Conservation (phyloP, 73 alveolate genomes). For the Tetrahymena borealis region DNA sequence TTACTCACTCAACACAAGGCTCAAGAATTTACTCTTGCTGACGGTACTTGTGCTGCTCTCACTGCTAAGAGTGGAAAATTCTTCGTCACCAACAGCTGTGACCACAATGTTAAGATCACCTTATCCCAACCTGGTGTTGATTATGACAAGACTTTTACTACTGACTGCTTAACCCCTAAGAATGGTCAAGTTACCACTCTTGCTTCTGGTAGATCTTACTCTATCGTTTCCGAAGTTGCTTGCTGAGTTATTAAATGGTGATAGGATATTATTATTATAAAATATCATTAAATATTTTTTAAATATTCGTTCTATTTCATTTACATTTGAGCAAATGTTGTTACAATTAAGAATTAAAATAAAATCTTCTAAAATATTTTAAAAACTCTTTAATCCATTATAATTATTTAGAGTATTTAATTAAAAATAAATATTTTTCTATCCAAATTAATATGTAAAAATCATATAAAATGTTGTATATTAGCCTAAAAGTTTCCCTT, state of each 20-base stretch:
- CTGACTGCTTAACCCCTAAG: neutral
- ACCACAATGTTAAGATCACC: neutral
- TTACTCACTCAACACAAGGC: neutral
- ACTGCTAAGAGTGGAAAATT: neutral
- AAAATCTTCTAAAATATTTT: too few relatives aligned
- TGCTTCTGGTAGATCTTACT: neutral
- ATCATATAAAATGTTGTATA: too few relatives aligned
- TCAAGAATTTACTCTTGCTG: neutral
- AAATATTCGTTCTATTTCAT: too few relatives aligned
- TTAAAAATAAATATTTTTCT: too few relatives aligned
- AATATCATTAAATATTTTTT: too few relatives aligned
- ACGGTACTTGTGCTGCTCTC: neutral
- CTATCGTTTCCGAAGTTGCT: neutral
- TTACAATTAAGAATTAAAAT: too few relatives aligned
- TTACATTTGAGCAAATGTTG: too few relatives aligned
- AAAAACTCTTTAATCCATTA: too few relatives aligned
- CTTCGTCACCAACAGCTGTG: neutral
- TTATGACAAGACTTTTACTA: neutral
- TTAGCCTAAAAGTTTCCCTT: too few relatives aligned
- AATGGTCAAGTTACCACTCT: neutral
- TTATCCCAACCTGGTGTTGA: neutral
- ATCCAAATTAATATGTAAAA: too few relatives aligned
- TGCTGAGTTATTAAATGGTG: neutral
- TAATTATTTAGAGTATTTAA: too few relatives aligned
- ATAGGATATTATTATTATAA: neutral